Percentiles rank a stretch among this genome's conserved stretches.
phyloP scores from a whole-genome alignment of 1,284 basidiomycete genomes.

The Trichosporon coremiiforme region DNA sequence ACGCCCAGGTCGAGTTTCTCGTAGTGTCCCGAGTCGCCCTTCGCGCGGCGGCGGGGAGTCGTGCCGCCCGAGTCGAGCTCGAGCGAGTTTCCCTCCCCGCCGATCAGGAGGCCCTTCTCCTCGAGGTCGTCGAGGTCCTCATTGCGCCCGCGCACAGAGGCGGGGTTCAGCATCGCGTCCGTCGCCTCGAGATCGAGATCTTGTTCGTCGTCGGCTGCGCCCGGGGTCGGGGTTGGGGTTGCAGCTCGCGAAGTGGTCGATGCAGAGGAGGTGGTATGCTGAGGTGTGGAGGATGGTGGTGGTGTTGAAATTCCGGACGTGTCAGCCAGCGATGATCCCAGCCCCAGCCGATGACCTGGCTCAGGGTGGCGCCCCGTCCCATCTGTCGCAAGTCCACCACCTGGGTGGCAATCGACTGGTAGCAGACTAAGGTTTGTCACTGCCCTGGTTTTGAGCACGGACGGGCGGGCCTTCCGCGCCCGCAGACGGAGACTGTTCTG shows the following conservation, averaged over 20 bases:
- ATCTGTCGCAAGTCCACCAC: background rate
- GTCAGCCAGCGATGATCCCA: background rate
- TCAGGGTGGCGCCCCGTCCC: conserved; percentile 10
- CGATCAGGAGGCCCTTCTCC: conserved; percentile 47
- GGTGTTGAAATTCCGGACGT: conserved; percentile 11
- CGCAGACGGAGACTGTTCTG: background rate
- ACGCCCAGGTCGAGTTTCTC: conserved; percentile 40
- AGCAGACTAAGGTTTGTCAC: conserved; percentile 4
- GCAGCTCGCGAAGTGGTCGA: background rate
- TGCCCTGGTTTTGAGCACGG: conserved; percentile 10
- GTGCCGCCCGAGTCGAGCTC: conserved; percentile 3
- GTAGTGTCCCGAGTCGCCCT: conserved; percentile 16
- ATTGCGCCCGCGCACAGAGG: conserved; percentile 39
- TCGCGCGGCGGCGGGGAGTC: conserved; percentile 1
- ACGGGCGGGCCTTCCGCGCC: background rate
- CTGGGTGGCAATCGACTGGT: background rate
- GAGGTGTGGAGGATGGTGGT: background rate
- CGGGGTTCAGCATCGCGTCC: conserved; percentile 26
- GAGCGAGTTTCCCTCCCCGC: background rate
- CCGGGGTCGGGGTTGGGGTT: background rate
- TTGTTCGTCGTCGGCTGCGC: background rate
- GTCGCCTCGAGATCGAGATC: background rate
- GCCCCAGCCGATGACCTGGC: background rate
- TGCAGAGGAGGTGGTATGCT: background rate
- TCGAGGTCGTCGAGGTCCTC: conserved; percentile 49